A percentile compares a stretch with the other conserved stretches of the same genome.
These are phyloP conservation scores for Microthyrium microscopicum DNA, from an alignment of 2,329 filamentous ascomycete species.

Conservation along the genomic window DNA sequence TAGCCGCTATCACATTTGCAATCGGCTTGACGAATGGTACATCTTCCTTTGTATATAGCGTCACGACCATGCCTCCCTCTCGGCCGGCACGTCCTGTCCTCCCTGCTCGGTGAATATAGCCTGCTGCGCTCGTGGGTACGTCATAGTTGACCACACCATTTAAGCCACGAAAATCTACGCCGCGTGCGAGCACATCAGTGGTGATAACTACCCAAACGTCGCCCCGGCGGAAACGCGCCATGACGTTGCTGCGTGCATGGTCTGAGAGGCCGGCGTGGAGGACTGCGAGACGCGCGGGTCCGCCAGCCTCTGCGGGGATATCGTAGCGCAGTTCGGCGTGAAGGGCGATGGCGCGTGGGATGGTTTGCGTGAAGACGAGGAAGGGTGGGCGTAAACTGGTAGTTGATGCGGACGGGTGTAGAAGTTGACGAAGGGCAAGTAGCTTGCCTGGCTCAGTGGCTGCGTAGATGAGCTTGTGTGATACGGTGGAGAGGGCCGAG, in stretches of 20 bases:
- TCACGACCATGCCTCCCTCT: constrained; percentile 76
- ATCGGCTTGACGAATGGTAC: constrained; percentile 79
- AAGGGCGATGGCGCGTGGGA: constrained; percentile 73
- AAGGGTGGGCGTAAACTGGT: constrained; percentile 66
- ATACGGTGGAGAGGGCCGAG: constrained; percentile 80
- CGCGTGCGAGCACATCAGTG: constrained; percentile 80
- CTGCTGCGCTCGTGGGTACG: constrained; percentile 75
- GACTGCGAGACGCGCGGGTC: constrained; percentile 68
- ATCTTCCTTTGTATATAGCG: constrained; percentile 90
- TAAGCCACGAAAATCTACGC: constrained; percentile 86
- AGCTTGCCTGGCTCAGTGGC: constrained; percentile 90
- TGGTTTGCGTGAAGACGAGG: constrained; percentile 91
- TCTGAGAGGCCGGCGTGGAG: constrained; percentile 78
- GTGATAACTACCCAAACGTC: constrained; percentile 96
- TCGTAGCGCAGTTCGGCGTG: constrained; percentile 87
- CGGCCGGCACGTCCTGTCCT: constrained; percentile 79
- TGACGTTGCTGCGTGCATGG: constrained; percentile 57
- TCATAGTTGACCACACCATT: constrained; percentile 98
- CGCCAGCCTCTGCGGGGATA: constrained; percentile 75
- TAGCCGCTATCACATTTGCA: constrained; percentile 77
- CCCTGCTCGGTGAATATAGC: constrained; percentile 86
- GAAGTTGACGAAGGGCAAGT: constrained; percentile 72
- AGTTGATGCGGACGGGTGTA: constrained; percentile 53
- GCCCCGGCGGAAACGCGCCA: constrained; percentile 77
- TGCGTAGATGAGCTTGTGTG: constrained; percentile 77